Base-by-base conservation (phyloP, 1,284 basidiomycete genomes). In the Tranzscheliella williamsii region DNA sequence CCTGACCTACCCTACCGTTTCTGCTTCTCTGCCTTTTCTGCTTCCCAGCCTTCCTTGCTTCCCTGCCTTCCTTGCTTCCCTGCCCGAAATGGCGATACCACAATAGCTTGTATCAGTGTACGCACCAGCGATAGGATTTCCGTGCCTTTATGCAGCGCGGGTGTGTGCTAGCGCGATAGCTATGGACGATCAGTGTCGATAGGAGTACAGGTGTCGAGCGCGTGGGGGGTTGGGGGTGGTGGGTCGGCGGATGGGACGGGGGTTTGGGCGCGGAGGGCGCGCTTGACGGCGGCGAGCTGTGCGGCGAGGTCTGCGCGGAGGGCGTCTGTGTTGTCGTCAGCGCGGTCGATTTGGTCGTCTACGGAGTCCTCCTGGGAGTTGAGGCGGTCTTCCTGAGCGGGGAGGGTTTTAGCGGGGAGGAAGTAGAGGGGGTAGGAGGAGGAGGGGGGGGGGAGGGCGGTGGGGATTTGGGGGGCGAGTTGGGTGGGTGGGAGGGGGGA, bases 291-390 rank as follows among this genome's bases (percentile, higher is more conserved):
- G 2, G 56, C 42, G 15, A 63, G 32, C 16, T 39, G 17, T 1
- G 23, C 5, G n/a, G 49, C 2, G 6, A 63, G 22, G 8, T 15
- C 3, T 0, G 2, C 1, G 0, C 42, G 24, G 4, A 15, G 21
- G 3, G 21, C 36, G 2, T 42, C 42, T 45, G 49, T 57, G 5
- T 2, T 22, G 20, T 61, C 57, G 30, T 62, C 53, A 11, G 39
- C 41, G 0, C 12, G 4, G 34, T 54, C 63, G 27, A 61, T 60
- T 24, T 40, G 13, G 8, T 61, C 63, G n/a, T 62, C 63, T 3
- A 57, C 57, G 0, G 27, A n/a, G 18, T 66, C 63, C 34, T 62
- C 57, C 41, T 66, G 51, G 1, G 36, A 27, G 30, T 66, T 60
- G 24, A 61, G 24, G 17, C 15, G 4, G 13, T 66, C 63, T 30